phyloP scores from a whole-genome alignment of 1,284 basidiomycete genomes.

The Papiliotrema terrestris region DNA sequence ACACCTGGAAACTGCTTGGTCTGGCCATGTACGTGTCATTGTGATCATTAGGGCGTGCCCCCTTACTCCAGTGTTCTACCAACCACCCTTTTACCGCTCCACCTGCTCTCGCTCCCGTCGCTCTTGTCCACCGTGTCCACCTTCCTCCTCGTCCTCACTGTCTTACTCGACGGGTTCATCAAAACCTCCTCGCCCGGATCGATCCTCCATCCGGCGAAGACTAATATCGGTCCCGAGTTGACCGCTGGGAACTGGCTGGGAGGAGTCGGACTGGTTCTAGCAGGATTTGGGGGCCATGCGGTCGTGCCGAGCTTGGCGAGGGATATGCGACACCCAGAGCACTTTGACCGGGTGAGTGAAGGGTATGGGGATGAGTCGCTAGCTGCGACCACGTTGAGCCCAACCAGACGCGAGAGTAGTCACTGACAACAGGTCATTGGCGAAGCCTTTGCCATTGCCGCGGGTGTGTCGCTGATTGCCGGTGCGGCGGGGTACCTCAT shows the following conservation, averaged over 20 bases:
- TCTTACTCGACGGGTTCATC: constrained; percentile 78
- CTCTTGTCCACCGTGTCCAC: constrained; percentile 78
- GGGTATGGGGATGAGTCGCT: constrained; percentile 5
- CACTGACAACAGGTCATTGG: constrained; percentile 31
- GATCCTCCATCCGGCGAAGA: constrained; percentile 69
- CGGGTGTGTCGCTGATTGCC: constrained; percentile 71
- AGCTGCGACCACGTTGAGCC: too few relatives aligned
- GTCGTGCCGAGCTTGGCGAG: constrained; percentile 84
- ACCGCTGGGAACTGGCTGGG: constrained; percentile 51
- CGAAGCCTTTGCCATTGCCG: constrained; percentile 59
- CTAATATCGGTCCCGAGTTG: constrained; percentile 60
- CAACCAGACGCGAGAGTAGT: too few relatives aligned
- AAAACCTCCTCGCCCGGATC: constrained; percentile 79
- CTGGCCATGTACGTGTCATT: constrained; percentile 60
- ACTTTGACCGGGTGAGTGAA: constrained; percentile 78
- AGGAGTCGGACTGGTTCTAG: constrained; percentile 83
- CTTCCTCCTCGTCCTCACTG: constrained; percentile 69
- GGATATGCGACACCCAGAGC: constrained; percentile 81
- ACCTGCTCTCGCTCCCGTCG: constrained; percentile 78
- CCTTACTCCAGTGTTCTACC: constrained; percentile 62
- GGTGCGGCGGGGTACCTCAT: constrained; percentile 86
- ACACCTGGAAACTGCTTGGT: constrained; percentile 71
- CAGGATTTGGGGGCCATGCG: constrained; percentile 93
- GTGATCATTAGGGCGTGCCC: not conserved
- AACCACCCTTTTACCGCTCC: constrained; percentile 76